Base-by-base conservation (phyloP, 495 filamentous ascomycete species). In the Aspergillus sparsus region DNA sequence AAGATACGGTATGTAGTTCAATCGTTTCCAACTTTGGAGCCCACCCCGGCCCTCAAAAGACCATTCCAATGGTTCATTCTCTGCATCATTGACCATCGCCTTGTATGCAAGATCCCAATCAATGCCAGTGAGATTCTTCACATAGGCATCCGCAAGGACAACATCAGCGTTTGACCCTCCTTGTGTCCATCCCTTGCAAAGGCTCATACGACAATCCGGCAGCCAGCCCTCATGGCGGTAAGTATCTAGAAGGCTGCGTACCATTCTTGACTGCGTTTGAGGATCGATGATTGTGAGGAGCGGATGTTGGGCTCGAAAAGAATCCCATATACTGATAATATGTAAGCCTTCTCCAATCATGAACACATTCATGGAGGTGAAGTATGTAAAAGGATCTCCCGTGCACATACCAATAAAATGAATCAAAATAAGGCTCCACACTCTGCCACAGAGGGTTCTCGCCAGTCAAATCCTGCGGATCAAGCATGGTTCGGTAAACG, bases 121-220 rank as follows among this genome's bases (percentile, higher is more conserved):
- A 42, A 91, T 77, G 11, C 70, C 79, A 12, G 75, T 71, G 32
- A 91, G 78, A 5, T 85, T 85, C 63, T 92, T 91, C 34, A 91
- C 78, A 58, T 84, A 91, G 33, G 88, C 87, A 65, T 92, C 89
- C 2, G 85, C 89, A 31, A 92, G 79, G 6, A 92, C 79, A 55
- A 88, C 89, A 65, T 92, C 89, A 1, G 84, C 84, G 57, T 90
- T 90, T 5, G 85, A 89, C 16, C 89, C 89, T 6, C 89, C 90
- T 75, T 92, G 88, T 10, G 83, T 85, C 31, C 62, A 76, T 13
- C 87, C 88, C 66, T 90, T 92, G 74, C 80, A 90, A 55, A 89
- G 85, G 10, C 82, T 86, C 61, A 85, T 87, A 44, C 85, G 82
- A 15, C 74, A 85, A 61, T 89, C 86, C 2, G 87, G 86, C 12